Conservation (phyloP, 106 monocot genomes). For the Amphibolis antarctica region DNA sequence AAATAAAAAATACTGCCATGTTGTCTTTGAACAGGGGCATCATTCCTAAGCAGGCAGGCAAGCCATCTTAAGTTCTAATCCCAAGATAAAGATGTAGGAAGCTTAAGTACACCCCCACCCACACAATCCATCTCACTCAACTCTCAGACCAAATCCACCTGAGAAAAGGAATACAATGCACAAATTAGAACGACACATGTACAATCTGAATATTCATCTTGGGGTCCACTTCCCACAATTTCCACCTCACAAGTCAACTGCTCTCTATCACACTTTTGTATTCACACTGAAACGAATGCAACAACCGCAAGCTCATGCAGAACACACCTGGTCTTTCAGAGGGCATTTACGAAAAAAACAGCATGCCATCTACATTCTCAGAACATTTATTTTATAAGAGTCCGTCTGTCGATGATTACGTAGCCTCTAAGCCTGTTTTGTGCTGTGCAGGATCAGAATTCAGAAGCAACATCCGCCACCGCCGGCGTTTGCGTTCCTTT, state of each 20-base stretch:
- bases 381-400: no score
- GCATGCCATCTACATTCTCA: no score
- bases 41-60: no score
- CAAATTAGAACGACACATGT: conserved; percentile 1
- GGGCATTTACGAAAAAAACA: not conserved
- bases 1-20: no score
- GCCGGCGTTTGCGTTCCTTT: conserved; percentile 15
- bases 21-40: no score
- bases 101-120: no score
- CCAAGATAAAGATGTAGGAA: no score
- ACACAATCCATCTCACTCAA: no score
- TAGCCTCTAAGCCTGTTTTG: not conserved
- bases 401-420: not conserved
- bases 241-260: not conserved
- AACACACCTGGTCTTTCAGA: not conserved
- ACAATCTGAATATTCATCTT: not conserved
- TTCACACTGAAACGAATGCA: conserved; percentile 3
- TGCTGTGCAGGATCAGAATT: conserved; percentile 16
- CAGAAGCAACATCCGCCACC: conserved; percentile 43
- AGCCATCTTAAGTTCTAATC: no score
- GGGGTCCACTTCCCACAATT: not conserved
- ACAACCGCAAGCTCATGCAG: not conserved
- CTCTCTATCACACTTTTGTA: not conserved
- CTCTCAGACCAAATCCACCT: not conserved
- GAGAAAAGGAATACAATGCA: not conserved